Percentiles rank a stretch among this genome's conserved stretches.
These are phyloP conservation scores for Lathyrus tuberosus DNA, from an alignment of 306 rosid genomes.

Conservation along the genomic window DNA sequence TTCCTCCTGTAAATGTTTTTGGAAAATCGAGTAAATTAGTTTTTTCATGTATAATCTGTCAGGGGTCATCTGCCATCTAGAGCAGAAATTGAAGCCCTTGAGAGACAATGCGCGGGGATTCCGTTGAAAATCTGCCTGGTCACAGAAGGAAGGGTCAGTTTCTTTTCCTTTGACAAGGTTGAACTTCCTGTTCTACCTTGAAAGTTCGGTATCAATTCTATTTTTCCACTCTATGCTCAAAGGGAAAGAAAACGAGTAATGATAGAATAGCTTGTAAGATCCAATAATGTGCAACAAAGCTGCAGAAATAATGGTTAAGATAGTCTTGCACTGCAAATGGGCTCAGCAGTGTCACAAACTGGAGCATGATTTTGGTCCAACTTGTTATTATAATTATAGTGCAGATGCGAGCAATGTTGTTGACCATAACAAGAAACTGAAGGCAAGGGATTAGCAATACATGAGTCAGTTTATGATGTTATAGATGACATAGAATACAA, in stretches of 20 bases:
- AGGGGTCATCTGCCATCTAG: slow-evolving; percentile 72
- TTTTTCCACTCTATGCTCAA: neutral
- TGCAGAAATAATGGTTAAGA: slow-evolving; percentile 21
- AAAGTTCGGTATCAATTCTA: slow-evolving; percentile 15
- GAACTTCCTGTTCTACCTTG: slow-evolving; percentile 71
- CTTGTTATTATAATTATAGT: slow-evolving; percentile 13
- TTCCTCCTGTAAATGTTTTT: no score
- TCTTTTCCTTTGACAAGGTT: slow-evolving; percentile 72
- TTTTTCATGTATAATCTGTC: slow-evolving; percentile 34
- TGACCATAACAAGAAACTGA: slow-evolving; percentile 9
- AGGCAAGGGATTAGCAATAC: slow-evolving; percentile 2
- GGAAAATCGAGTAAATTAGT: slow-evolving; percentile 18
- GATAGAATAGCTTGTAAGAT: slow-evolving; percentile 21
- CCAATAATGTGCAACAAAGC: slow-evolving; percentile 3
- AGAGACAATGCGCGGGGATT: slow-evolving; percentile 57
- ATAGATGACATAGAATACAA: neutral
- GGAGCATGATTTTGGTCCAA: neutral
- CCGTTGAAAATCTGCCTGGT: slow-evolving; percentile 66
- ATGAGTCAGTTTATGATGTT: neutral
- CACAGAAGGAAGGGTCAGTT: slow-evolving; percentile 71
- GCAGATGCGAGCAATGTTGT: neutral
- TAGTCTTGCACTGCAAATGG: slow-evolving; percentile 18
- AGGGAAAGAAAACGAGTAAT: neutral
- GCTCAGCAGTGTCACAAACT: neutral
- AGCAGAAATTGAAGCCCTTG: slow-evolving; percentile 59